Percentiles rank a stretch among this genome's conserved stretches.
Conservation (phyloP, 192 early-diverging fungal species). For the Gaertneriomyces semiglobifer region DNA sequence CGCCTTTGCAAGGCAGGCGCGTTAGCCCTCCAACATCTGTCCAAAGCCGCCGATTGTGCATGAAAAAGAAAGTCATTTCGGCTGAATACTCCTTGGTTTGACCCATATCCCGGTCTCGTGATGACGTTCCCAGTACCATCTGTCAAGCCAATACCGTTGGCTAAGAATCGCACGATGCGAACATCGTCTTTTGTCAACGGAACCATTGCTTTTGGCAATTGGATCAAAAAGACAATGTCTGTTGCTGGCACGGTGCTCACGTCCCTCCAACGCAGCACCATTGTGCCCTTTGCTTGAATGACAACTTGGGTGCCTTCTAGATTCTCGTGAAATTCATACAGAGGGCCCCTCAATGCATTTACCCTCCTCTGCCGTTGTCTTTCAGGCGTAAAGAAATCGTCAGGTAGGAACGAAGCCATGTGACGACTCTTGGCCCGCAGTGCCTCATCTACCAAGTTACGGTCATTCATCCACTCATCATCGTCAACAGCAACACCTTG, state of each 20-base stretch:
- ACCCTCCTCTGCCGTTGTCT: too few species aligned
- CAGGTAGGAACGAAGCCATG: neutral
- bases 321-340: too few species aligned
- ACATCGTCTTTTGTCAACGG: neutral
- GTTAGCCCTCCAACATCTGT: neutral
- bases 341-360: too few species aligned
- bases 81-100: neutral
- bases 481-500: neutral
- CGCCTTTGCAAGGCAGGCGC: neutral
- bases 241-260: neutral
- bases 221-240: neutral
- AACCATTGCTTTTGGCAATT: neutral
- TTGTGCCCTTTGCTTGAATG: neutral
- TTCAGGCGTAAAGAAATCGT: too few species aligned
- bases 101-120: neutral
- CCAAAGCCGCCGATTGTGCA: neutral
- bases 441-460: neutral
- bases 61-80: neutral
- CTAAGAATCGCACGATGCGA: neutral
- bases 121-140: constrained; percentile 1
- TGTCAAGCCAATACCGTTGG: neutral
- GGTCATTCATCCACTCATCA: neutral
- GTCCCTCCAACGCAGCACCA: constrained; percentile 1
- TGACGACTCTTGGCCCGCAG: neutral
- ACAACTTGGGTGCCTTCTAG: too few species aligned